A percentile compares a stretch with the other conserved stretches of the same genome.
Evolutionary conservation across 1,139 yeast species (phyloP).

Genomic region (Geotrichum armillariae): DNA sequence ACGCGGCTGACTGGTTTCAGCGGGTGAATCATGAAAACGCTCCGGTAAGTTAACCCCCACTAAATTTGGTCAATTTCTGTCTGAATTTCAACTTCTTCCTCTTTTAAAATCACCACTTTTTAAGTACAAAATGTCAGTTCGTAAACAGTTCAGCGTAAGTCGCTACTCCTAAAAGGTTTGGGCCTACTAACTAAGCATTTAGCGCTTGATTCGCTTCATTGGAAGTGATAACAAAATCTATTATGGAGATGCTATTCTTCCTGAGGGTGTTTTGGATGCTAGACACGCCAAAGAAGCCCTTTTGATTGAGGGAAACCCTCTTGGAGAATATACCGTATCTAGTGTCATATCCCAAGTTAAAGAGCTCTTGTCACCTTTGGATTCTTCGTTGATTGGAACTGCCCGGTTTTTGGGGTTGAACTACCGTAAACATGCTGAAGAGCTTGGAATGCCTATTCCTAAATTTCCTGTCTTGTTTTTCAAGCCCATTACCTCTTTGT

Average conservation of each 20-base stretch:
- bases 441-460: constrained; percentile 38
- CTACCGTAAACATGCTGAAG: constrained; percentile 36
- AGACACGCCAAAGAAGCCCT: constrained; percentile 40
- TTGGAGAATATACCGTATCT: constrained; percentile 15
- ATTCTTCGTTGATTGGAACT: constrained; percentile 32
- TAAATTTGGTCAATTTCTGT: too few relatives aligned
- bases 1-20: too few relatives aligned
- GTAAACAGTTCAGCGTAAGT: background rate
- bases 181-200: background rate
- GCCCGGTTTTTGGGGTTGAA: constrained; percentile 41
- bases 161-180: background rate
- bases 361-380: constrained; percentile 29
- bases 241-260: constrained; percentile 48
- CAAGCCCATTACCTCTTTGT: constrained; percentile 47
- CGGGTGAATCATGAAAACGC: too few relatives aligned
- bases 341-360: constrained; percentile 7
- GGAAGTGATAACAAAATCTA: constrained; percentile 40
- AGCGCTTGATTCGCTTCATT: constrained; percentile 44
- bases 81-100: too few relatives aligned
- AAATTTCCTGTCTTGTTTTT: constrained; percentile 50
- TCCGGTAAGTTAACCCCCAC: too few relatives aligned
- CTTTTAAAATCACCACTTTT: too few relatives aligned
- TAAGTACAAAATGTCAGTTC: background rate
- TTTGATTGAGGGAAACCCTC: constrained; percentile 32
- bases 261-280: constrained; percentile 36